These are phyloP conservation scores for Globisporangium parvum DNA, from an alignment of 352 stramenopile genomes.

Conservation along the genomic window DNA sequence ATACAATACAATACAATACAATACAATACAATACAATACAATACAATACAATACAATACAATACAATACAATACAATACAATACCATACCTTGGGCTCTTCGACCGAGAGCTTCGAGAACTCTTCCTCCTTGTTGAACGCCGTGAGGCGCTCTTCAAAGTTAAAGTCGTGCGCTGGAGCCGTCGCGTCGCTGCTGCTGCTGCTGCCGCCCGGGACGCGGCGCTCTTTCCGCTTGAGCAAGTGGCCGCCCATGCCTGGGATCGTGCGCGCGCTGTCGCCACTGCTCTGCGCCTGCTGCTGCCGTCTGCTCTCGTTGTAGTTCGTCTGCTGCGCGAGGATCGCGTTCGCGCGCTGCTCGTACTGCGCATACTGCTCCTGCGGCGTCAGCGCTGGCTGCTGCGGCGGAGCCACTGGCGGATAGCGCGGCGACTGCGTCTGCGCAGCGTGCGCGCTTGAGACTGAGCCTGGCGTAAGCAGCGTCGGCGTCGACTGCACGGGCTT, in stretches of 20 bases:
- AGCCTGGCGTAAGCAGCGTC: slow-evolving; percentile 48
- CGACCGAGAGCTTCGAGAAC: slow-evolving; percentile 59
- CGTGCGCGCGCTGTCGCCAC: slow-evolving; percentile 27
- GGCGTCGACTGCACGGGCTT: slow-evolving; percentile 21
- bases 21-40: not conserved
- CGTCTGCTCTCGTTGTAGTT: slow-evolving; percentile 16
- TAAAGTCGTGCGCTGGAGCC: slow-evolving; percentile 41
- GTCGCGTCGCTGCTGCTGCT: slow-evolving; percentile 24
- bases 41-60: not conserved
- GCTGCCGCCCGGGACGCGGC: slow-evolving; percentile 38
- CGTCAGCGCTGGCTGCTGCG: slow-evolving; percentile 9
- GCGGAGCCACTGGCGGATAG: slow-evolving; percentile 2
- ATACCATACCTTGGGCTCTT: slow-evolving; percentile 27
- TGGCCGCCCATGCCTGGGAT: slow-evolving; percentile 82
- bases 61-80: no score
- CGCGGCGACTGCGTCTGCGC: slow-evolving; percentile 10
- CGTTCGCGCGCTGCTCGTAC: slow-evolving; percentile 15
- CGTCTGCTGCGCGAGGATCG: slow-evolving; percentile 11
- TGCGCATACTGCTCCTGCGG: slow-evolving; percentile 14
- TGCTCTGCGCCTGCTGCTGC: slow-evolving; percentile 8
- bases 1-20: no score
- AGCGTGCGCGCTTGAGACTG: slow-evolving; percentile 31
- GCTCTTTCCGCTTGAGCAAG: slow-evolving; percentile 74
- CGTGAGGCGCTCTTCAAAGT: slow-evolving; percentile 56
- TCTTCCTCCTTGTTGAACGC: slow-evolving; percentile 81